Percentiles rank a stretch among this genome's conserved stretches.
These are phyloP conservation scores for Otatea glauca DNA, from an alignment of 176 grass and related monocot genomes.

Conservation along the genomic window DNA sequence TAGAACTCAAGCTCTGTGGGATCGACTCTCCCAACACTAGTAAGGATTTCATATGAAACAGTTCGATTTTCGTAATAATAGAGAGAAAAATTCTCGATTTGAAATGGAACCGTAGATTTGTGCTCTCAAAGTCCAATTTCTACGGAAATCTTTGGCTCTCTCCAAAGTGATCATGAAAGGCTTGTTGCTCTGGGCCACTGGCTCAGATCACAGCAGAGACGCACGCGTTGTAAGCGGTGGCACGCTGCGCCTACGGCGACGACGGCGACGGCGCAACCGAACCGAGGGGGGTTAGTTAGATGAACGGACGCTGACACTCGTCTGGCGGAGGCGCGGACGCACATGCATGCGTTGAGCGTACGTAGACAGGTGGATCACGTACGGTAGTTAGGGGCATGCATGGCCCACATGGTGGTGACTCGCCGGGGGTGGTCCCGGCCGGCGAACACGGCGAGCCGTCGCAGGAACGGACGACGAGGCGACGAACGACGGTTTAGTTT, in stretches of 20 bases:
- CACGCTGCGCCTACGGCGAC: background rate
- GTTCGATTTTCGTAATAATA: background rate
- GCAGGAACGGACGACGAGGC: background rate
- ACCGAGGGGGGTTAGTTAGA: background rate
- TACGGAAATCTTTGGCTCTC: background rate
- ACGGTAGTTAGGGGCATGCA: too few relatives aligned
- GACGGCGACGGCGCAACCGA: slow-evolving; percentile 14
- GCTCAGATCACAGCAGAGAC: background rate
- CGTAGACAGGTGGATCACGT: background rate
- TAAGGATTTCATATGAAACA: too few relatives aligned
- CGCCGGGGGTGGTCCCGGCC: background rate
- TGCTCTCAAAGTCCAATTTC: background rate
- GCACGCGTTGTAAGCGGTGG: background rate
- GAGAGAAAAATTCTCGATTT: background rate
- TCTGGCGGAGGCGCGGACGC: background rate
- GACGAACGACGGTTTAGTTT: background rate
- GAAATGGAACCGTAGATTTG: too few relatives aligned
- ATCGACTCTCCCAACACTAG: background rate
- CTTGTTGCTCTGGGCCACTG: background rate
- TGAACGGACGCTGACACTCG: background rate
- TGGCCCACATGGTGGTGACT: background rate
- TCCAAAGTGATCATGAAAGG: background rate
- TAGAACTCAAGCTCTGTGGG: background rate
- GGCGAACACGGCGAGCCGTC: background rate
- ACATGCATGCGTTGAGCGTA: background rate